Evolutionary conservation across 164 flowering plant species (phyloP).

Genomic region (Liriodendron chinense): DNA sequence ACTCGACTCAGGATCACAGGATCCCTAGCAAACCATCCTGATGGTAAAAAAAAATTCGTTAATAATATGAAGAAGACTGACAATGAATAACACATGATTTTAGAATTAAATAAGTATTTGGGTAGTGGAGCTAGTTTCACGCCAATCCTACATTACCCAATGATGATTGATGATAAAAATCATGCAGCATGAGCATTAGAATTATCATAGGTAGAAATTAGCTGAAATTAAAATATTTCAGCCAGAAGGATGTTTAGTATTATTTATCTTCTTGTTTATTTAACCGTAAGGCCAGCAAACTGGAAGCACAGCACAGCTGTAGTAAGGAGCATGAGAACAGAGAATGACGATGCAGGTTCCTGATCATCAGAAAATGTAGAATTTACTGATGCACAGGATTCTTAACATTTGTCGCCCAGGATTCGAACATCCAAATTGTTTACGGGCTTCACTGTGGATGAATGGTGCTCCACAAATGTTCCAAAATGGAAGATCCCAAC

Average conservation of each 20-base stretch:
- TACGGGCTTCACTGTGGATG: no score
- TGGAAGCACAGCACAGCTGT: neutral
- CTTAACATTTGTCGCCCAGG: neutral
- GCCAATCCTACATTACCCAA: neutral
- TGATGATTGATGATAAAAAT: neutral
- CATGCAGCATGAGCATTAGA: neutral
- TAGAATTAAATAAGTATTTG: neutral
- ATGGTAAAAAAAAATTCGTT: neutral
- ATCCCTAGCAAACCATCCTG: slow-evolving; percentile 97
- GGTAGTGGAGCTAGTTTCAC: neutral
- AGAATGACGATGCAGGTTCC: neutral
- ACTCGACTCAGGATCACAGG: slow-evolving; percentile 60
- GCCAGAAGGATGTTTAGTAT: neutral
- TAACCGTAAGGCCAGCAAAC: neutral
- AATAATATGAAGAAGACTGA: neutral
- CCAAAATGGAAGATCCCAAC: no score
- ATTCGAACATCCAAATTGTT: neutral
- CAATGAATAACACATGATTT: neutral
- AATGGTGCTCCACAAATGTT: no score
- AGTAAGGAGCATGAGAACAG: neutral
- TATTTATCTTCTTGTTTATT: neutral
- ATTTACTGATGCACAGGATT: no score
- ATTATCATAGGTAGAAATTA: neutral
- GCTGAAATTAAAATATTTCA: neutral
- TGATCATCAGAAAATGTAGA: no score